Evolutionary conservation across 345 rosid species (phyloP).

Genomic region (Raphanus sativus): DNA sequence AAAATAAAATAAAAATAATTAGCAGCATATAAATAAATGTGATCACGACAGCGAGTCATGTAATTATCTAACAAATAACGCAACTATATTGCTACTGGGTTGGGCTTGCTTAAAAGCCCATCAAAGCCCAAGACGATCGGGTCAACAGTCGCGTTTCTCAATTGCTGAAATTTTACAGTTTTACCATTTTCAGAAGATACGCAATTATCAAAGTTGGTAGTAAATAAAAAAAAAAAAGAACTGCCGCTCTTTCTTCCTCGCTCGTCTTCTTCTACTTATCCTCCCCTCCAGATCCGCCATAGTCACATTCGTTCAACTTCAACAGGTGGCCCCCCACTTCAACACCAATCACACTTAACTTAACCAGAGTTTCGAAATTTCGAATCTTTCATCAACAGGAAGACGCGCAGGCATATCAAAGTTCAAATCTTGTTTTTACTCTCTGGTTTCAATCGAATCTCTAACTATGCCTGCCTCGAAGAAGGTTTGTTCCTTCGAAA

Average conservation of each 20-base stretch:
- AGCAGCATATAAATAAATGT: neutral
- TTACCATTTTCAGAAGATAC: neutral
- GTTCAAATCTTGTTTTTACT: conserved; percentile 3
- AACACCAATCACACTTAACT: neutral
- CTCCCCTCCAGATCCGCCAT: conserved; percentile 38
- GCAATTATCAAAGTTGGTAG: conserved; percentile 8
- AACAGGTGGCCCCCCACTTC: too few species aligned
- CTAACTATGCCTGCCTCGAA: conserved; percentile 30
- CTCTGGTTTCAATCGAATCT: neutral
- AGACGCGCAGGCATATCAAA: neutral
- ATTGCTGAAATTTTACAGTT: neutral
- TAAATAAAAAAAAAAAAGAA: neutral
- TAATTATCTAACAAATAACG: neutral
- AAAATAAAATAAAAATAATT: neutral
- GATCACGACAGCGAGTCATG: conserved; percentile 7
- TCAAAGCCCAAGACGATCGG: neutral
- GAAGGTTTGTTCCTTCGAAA: conserved; percentile 20
- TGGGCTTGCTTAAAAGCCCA: conserved; percentile 21
- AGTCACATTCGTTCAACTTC: neutral
- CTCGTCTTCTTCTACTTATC: neutral
- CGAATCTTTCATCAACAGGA: neutral
- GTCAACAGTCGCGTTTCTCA: neutral
- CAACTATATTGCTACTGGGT: too few species aligned
- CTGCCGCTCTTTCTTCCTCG: conserved; percentile 38
- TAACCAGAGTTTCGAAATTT: neutral